Evolutionary conservation across 805 yeast species (phyloP).

Genomic region (Pichia eremophila): DNA sequence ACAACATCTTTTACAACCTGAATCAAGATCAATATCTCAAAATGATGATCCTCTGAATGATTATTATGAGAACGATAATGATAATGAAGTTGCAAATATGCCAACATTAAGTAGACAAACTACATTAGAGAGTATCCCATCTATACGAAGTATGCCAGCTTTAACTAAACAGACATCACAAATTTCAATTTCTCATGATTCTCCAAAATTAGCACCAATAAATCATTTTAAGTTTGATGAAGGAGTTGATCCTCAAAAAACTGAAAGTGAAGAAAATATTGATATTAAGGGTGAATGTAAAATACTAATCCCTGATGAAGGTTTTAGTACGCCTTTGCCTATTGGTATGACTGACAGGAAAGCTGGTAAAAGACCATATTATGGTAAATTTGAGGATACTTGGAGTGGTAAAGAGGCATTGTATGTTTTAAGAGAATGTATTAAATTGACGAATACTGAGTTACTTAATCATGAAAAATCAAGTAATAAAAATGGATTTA

Average conservation of each 20-base stretch:
- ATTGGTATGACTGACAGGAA: conserved; percentile 54
- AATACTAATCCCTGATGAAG: conserved; percentile 23
- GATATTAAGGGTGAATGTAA: neutral
- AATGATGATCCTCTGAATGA: neutral
- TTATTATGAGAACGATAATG: neutral
- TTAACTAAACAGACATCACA: conserved; percentile 8
- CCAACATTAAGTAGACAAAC: conserved; percentile 10
- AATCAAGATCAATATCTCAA: neutral
- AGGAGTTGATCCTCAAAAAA: conserved; percentile 10
- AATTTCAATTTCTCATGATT: conserved; percentile 6
- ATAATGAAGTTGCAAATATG: conserved; percentile 2
- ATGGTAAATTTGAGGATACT: conserved; percentile 37
- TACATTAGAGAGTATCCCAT: conserved; percentile 9
- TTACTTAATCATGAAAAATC: neutral
- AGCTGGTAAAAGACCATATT: conserved; percentile 41
- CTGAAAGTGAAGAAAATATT: neutral
- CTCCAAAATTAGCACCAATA: conserved; percentile 8
- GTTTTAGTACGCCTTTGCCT: conserved; percentile 42
- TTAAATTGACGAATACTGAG: neutral
- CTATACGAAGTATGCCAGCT: conserved; percentile 5
- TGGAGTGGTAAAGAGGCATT: conserved; percentile 51
- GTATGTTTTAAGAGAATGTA: conserved; percentile 1
- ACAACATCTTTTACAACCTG: neutral
- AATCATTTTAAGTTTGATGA: conserved; percentile 10
- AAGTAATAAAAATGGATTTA: neutral